phyloP scores from a whole-genome alignment of 106 monocot genomes.

The Dactylorhiza incarnata region DNA sequence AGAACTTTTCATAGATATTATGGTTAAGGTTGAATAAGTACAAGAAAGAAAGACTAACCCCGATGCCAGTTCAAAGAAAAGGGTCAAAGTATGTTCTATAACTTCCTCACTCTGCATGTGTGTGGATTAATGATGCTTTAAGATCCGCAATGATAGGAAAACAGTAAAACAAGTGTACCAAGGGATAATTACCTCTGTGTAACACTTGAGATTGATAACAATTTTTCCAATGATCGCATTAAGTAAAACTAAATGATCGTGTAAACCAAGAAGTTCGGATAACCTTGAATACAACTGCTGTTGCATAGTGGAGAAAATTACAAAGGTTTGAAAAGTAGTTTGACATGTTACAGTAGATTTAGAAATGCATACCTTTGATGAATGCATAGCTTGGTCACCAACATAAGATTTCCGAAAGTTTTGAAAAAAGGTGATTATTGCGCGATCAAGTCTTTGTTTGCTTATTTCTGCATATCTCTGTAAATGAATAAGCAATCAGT shows the following conservation, averaged over 20 bases:
- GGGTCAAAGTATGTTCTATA: conserved; percentile 79
- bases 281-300: conserved; percentile 96
- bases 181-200: conserved; percentile 60
- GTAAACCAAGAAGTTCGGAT: conserved; percentile 87
- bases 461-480: conserved; percentile 90
- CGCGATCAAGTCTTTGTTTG: conserved; percentile 95
- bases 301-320: conserved; percentile 13
- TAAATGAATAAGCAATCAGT: conserved; percentile 1
- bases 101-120: conserved; percentile 78
- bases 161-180: conserved; percentile 8
- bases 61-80: conserved; percentile 92
- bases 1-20: background rate
- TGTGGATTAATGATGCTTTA: conserved; percentile 12
- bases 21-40: background rate
- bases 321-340: conserved; percentile 2
- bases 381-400: conserved; percentile 97
- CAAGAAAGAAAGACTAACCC: conserved; percentile 40
- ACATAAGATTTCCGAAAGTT: conserved; percentile 97
- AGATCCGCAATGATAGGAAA: conserved; percentile 5
- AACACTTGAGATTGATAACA: conserved; percentile 89
- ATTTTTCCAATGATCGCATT: conserved; percentile 94
- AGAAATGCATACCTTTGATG: conserved; percentile 63
- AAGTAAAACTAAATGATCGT: conserved; percentile 93
- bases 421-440: conserved; percentile 85
- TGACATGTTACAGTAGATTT: conserved; percentile 1